A percentile compares a stretch with the other conserved stretches of the same genome.
Evolutionary conservation across 2,329 filamentous ascomycete species (phyloP).

Genomic region (Pyricularia pennisetigena): DNA sequence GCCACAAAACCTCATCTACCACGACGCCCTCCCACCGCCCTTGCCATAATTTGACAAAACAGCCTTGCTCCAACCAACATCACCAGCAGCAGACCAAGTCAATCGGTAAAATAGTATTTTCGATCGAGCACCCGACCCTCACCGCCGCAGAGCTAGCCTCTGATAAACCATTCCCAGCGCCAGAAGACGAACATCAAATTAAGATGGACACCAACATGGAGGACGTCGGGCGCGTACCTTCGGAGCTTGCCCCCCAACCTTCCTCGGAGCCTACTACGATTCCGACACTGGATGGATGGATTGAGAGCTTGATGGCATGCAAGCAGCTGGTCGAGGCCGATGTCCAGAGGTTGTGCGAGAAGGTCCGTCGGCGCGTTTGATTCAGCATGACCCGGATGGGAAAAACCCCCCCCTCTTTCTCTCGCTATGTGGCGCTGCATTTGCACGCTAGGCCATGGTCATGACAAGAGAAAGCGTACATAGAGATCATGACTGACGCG

Average conservation of each 20-base stretch:
- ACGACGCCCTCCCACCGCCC: neutral
- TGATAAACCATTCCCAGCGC: neutral
- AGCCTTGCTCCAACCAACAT: neutral
- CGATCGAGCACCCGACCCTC: neutral
- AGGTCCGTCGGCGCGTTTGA: constrained; percentile 49
- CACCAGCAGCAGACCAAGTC: neutral
- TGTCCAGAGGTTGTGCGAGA: constrained; percentile 94
- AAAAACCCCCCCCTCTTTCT: neutral
- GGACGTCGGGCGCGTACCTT: constrained; percentile 81
- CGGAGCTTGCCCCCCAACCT: constrained; percentile 63
- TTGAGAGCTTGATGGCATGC: constrained; percentile 95
- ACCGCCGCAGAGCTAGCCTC: neutral
- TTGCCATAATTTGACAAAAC: neutral
- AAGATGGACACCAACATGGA: constrained; percentile 98
- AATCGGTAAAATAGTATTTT: neutral
- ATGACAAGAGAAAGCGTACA: neutral
- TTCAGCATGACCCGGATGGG: neutral
- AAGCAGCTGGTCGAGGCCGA: constrained; percentile 94
- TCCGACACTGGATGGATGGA: constrained; percentile 93
- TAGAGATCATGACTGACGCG: neutral
- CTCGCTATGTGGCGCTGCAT: neutral
- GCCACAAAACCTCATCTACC: neutral
- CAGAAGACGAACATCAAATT: neutral
- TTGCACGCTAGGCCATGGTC: neutral
- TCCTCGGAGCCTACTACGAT: constrained; percentile 73